Conservation (phyloP, 805 yeast species). For the Candida insectalens region DNA sequence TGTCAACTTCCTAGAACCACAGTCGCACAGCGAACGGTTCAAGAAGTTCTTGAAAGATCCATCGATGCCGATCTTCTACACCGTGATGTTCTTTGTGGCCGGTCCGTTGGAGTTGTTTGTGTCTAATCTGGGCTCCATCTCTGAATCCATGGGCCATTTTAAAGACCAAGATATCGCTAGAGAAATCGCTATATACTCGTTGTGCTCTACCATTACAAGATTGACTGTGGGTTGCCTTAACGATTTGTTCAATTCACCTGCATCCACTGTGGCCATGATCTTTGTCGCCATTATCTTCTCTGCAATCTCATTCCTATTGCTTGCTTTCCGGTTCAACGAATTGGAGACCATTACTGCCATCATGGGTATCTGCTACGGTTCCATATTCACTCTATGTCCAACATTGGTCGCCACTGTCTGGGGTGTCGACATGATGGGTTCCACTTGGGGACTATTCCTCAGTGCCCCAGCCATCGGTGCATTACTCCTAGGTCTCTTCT, state of each 20-base stretch:
- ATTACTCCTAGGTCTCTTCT: constrained; percentile 54
- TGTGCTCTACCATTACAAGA: constrained; percentile 59
- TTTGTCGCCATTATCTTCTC: constrained; percentile 6
- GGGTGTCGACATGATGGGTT: constrained; percentile 83
- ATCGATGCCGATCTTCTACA: constrained; percentile 53
- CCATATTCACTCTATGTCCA: constrained; percentile 74
- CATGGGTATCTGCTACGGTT: constrained; percentile 72
- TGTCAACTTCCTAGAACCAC: constrained; percentile 17
- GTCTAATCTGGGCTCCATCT: constrained; percentile 68
- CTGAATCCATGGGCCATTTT: constrained; percentile 26
- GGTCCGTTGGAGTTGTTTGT: constrained; percentile 85
- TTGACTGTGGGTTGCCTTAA: constrained; percentile 54
- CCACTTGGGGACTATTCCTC: constrained; percentile 85
- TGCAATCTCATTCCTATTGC: constrained; percentile 6
- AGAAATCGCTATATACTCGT: constrained; percentile 52
- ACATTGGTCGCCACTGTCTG: constrained; percentile 69
- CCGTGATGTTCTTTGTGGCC: constrained; percentile 53
- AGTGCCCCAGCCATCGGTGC: constrained; percentile 85
- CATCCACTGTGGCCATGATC: constrained; percentile 5
- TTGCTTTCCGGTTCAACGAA: constrained; percentile 7
- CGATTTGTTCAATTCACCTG: constrained; percentile 36
- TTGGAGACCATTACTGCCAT: constrained; percentile 28
- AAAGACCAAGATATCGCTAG: constrained; percentile 20
- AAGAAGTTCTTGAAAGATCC: constrained; percentile 35
- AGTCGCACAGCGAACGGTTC: constrained; percentile 19